Conservation (phyloP, 441 rosid species). For the Adansonia grandidieri region DNA sequence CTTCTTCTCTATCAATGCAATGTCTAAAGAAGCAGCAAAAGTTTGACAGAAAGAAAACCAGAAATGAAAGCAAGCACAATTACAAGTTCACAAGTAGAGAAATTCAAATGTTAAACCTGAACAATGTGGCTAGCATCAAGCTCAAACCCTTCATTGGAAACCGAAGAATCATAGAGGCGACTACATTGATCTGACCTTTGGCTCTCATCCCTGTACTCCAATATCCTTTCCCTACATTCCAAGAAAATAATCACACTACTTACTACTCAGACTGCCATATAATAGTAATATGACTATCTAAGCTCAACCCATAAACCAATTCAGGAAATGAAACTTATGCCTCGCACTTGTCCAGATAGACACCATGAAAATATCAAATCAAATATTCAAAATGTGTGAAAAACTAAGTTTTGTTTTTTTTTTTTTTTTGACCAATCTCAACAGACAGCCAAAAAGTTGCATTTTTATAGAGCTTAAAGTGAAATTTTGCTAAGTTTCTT, state of each 20-base stretch:
- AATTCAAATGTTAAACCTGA: constrained; percentile 56
- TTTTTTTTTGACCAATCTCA: background rate
- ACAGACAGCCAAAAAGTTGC: background rate
- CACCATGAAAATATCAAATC: background rate
- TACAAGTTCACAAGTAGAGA: background rate
- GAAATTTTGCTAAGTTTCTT: background rate
- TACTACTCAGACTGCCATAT: constrained; percentile 27
- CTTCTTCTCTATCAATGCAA: constrained; percentile 2
- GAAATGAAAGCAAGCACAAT: background rate
- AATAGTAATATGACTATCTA: background rate
- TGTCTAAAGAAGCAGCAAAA: constrained; percentile 5
- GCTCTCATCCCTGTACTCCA: constrained; percentile 85
- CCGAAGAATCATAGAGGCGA: constrained; percentile 95
- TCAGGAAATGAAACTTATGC: background rate
- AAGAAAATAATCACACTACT: constrained; percentile 23
- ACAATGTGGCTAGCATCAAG: constrained; percentile 84
- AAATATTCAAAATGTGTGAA: background rate
- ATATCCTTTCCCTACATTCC: constrained; percentile 68
- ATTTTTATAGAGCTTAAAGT: background rate
- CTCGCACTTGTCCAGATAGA: constrained; percentile 10
- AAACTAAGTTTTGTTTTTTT: background rate
- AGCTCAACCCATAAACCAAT: constrained; percentile 20
- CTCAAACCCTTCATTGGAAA: constrained; percentile 85
- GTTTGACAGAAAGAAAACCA: background rate
- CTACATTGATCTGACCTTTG: constrained; percentile 88